Percentiles rank a stretch among this genome's conserved stretches.
Conservation (phyloP, 2,329 filamentous ascomycete species). For the Ophiosphaerella korrae region DNA sequence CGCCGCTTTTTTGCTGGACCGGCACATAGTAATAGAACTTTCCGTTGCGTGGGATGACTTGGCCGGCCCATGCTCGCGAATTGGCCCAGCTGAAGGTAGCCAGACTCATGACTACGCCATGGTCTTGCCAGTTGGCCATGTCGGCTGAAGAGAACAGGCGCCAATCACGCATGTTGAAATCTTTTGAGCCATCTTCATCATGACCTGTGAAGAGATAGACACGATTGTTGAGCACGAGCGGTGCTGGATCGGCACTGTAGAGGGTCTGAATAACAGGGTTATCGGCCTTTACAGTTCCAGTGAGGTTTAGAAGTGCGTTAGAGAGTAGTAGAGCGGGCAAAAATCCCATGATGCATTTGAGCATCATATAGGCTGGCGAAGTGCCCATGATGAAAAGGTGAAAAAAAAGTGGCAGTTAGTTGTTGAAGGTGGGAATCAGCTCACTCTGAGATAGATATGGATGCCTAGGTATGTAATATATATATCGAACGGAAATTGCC, state of each 20-base stretch:
- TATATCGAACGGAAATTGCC: no score
- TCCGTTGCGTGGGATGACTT: slow-evolving; percentile 17
- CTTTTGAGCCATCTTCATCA: slow-evolving; percentile 20
- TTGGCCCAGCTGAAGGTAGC: slow-evolving; percentile 18
- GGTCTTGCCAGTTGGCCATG: slow-evolving; percentile 25
- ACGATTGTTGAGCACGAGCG: slow-evolving; percentile 17
- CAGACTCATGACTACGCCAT: slow-evolving; percentile 16
- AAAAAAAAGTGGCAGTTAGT: no score
- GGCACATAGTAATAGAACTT: slow-evolving; percentile 26
- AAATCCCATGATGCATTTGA: no score
- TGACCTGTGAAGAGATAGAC: slow-evolving; percentile 22
- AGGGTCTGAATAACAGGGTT: slow-evolving; percentile 21
- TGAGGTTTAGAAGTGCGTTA: background rate
- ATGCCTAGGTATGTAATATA: no score
- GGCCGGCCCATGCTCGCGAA: slow-evolving; percentile 19
- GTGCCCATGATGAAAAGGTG: no score
- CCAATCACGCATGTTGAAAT: slow-evolving; percentile 21
- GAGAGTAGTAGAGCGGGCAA: no score
- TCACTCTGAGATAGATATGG: no score
- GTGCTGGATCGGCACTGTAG: slow-evolving; percentile 20
- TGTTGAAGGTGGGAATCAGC: no score
- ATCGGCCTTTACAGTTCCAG: slow-evolving; percentile 12
- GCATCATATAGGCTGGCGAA: no score
- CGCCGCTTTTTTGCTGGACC: slow-evolving; percentile 10
- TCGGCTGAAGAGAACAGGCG: slow-evolving; percentile 16